Conservation (phyloP, 129 eudicot species). For the Tagetes patula region DNA sequence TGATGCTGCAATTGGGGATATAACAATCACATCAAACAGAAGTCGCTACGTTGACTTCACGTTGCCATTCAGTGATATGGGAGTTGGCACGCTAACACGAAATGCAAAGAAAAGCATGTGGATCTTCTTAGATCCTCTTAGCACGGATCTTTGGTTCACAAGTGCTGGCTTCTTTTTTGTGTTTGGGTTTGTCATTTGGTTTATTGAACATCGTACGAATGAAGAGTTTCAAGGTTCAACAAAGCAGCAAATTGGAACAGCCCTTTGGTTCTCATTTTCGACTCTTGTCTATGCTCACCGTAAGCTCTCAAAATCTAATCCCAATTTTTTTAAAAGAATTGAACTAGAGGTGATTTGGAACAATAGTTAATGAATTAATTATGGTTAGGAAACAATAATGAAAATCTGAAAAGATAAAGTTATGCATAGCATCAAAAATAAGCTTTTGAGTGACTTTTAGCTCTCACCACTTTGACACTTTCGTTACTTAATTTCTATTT, state of each 20-base stretch:
- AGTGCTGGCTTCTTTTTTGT: constrained; percentile 31
- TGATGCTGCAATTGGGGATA: constrained; percentile 56
- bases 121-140: constrained; percentile 48
- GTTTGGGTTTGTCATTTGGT: constrained; percentile 40
- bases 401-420: no score
- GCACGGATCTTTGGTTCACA: constrained; percentile 38
- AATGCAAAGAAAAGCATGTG: constrained; percentile 27
- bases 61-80: constrained; percentile 37
- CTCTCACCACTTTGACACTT: background rate
- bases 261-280: constrained; percentile 42
- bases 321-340: background rate
- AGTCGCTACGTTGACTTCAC: constrained; percentile 51
- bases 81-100: constrained; percentile 33
- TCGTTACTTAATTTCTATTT: background rate
- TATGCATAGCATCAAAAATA: background rate
- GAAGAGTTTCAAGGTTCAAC: constrained; percentile 35
- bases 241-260: constrained; percentile 35
- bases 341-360: no score
- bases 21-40: constrained; percentile 47
- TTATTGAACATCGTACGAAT: constrained; percentile 36
- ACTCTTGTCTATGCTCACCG: constrained; percentile 42
- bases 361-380: no score
- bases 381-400: no score
- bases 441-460: background rate
- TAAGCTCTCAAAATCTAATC: constrained; percentile 19